Evolutionary conservation across 192 early-diverging fungal genomes (phyloP).

Genomic region (Coemansia sp.): DNA sequence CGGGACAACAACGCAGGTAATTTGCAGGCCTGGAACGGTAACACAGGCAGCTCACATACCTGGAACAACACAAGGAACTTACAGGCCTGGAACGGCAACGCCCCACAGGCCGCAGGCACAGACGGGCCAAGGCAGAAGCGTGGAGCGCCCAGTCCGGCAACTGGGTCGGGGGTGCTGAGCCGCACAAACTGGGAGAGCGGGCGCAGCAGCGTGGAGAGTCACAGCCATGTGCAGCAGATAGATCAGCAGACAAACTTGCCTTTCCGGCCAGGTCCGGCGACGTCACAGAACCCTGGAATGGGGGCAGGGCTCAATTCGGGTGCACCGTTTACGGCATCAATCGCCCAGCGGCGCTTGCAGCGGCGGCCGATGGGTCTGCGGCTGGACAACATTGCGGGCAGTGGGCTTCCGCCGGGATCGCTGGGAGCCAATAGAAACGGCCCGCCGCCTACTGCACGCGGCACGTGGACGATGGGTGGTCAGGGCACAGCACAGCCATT

Average conservation of each 20-base stretch:
- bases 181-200: not conserved
- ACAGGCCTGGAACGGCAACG: not conserved
- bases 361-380: slow-evolving; percentile 40
- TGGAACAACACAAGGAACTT: not conserved
- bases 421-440: not conserved
- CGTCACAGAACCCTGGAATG: not conserved
- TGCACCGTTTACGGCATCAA: slow-evolving; percentile 14
- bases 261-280: not conserved
- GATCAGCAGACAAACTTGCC: slow-evolving; percentile 2
- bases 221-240: slow-evolving; percentile 4
- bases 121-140: not conserved
- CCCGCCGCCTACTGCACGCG: slow-evolving; percentile 36
- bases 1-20: not conserved
- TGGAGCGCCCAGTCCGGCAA: not conserved
- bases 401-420: not conserved
- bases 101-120: not conserved
- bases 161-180: not conserved
- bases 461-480: slow-evolving; percentile 27
- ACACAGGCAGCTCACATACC: not conserved
- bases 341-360: slow-evolving; percentile 46
- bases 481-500: not conserved
- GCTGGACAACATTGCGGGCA: slow-evolving; percentile 19
- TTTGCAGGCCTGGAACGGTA: not conserved
- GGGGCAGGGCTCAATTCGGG: not conserved
- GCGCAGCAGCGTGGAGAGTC: not conserved